Evolutionary conservation across 163 green algal genomes (phyloP), one percentile per base, ranked within the genome.

Genomic region (Chloromonas sp.): DNA sequence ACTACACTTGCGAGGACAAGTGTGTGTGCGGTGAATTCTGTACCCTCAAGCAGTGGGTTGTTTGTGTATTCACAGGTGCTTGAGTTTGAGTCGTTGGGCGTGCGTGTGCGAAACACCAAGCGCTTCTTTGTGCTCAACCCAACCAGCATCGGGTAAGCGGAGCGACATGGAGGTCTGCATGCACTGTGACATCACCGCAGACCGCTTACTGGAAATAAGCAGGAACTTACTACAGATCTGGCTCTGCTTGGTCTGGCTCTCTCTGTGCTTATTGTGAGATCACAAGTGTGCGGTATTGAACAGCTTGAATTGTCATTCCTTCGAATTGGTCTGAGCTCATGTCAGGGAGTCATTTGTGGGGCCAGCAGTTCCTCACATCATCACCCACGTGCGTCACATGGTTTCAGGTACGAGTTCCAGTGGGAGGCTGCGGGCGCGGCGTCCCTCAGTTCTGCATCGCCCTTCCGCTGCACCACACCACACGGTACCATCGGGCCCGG

Each of bases 81-180:
- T 11, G 93, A 97, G 89, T 91, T 95, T 62, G 90, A 95, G 66
- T 94, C 90, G 0, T 85, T 97, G 60, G 94, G 93, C 11, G 87
- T 95, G n/a, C 79, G 85, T 15, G 90, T 97, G 71, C 88, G 88
- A 83, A 96, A 96, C 89, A 92, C 90, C 61, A 92, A 91, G 85
- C 91, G 92, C 80, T 97, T 97, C 90, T 89, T 93, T 82, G 90
- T 96, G 62, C 91, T 96, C 76, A 97, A 97, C 88, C 93, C 94
- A 80, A 97, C 94, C 5, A 92, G 82, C 87, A 90, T 97, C 71
- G 81, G 86, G 8, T 97, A 96, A 86, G 93, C 71, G 2, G 8
- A 36, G 36, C 36, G 36, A 36, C 36, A 36, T 36, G 36, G 36
- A 36, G 36, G 36, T 36, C 36, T 36, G 36, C 36, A 36, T 36